Conservation (phyloP, 140 eudicot species). For the Stevia rebaudiana region DNA sequence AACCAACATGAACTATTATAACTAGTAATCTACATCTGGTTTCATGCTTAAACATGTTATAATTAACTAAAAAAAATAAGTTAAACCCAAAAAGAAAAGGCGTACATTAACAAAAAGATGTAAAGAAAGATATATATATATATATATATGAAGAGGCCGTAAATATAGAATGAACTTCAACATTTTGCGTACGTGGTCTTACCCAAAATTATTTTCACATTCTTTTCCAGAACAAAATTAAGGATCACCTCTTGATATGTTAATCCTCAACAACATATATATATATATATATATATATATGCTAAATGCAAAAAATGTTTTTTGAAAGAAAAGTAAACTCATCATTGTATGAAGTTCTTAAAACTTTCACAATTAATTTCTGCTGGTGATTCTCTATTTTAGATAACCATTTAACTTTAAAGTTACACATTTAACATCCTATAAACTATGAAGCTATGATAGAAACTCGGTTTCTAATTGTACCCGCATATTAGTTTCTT, state of each 20-base stretch:
- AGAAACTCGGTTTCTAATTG: neutral
- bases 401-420: neutral
- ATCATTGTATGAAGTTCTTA: neutral
- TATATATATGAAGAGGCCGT: slow-evolving; percentile 9
- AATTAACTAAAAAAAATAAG: neutral
- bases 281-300: no score
- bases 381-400: neutral
- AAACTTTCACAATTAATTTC: neutral
- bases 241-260: slow-evolving; percentile 1
- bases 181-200: neutral
- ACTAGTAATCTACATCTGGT: neutral
- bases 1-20: neutral
- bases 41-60: neutral
- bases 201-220: neutral
- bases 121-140: slow-evolving; percentile 3
- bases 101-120: neutral
- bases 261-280: neutral
- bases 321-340: neutral
- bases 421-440: neutral
- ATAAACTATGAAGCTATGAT: neutral
- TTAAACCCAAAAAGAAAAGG: neutral
- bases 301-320: neutral
- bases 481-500: neutral
- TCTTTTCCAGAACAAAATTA: neutral
- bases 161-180: neutral